A percentile compares a stretch with the other conserved stretches of the same genome.
These are phyloP conservation scores for Hordeum vulgare DNA, from an alignment of 176 grass and related monocot species.

Conservation along the genomic window DNA sequence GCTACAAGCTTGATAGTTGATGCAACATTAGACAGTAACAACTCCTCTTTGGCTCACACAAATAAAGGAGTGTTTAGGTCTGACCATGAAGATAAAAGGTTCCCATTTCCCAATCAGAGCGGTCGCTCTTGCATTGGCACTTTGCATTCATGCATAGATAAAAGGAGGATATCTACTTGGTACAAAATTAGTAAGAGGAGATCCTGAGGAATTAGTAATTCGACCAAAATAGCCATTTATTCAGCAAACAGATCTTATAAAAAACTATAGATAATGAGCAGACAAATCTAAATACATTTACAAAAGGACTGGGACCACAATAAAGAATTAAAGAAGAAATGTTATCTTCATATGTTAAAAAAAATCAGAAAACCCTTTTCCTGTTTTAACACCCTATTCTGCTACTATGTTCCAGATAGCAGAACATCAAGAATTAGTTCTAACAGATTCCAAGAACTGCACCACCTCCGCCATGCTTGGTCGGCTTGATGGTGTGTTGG, in stretches of 20 bases:
- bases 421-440: conserved; percentile 58
- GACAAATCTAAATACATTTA: conserved; percentile 52
- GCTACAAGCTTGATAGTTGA: conserved; percentile 28
- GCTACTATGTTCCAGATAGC: conserved; percentile 24
- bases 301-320: conserved; percentile 32
- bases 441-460: conserved; percentile 93
- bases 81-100: conserved; percentile 12
- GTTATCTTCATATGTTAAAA: conserved; percentile 32
- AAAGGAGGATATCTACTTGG: neutral
- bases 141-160: conserved; percentile 10
- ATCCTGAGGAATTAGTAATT: conserved; percentile 13
- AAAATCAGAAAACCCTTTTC: conserved; percentile 42
- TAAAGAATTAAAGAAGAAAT: conserved; percentile 70
- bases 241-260: conserved; percentile 25
- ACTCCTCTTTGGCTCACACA: conserved; percentile 21
- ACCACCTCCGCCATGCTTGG: conserved; percentile 97
- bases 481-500: conserved; percentile 63
- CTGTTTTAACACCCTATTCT: conserved; percentile 46
- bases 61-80: neutral
- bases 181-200: neutral
- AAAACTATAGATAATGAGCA: neutral
- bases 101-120: conserved; percentile 6
- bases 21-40: conserved; percentile 28
- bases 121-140: conserved; percentile 15
- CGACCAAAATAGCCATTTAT: conserved; percentile 43